phyloP scores from a whole-genome alignment of 352 stramenopile species.

The Phytophthora tubulina region DNA sequence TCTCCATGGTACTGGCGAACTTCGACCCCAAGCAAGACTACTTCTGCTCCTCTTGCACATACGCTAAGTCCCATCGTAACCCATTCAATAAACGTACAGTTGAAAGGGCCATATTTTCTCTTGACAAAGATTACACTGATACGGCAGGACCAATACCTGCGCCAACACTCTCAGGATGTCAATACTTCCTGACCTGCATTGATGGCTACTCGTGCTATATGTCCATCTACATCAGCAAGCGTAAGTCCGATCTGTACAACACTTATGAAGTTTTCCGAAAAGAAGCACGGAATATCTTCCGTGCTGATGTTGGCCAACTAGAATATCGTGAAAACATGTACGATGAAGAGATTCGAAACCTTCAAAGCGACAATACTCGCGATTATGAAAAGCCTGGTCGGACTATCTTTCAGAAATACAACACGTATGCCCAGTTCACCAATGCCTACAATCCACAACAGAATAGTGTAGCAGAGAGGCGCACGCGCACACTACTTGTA shows the following conservation, averaged over 20 bases:
- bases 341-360: too few species aligned
- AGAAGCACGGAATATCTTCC: background rate
- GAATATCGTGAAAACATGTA: too few species aligned
- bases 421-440: too few species aligned
- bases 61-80: conserved; percentile 5
- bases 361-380: too few species aligned
- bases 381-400: too few species aligned
- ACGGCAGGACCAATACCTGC: conserved; percentile 21
- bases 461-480: conserved; percentile 1
- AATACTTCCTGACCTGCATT: conserved; percentile 35
- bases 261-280: background rate
- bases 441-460: background rate
- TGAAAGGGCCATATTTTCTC: conserved; percentile 27
- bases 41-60: conserved; percentile 25
- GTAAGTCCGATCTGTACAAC: background rate
- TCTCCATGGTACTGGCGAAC: conserved; percentile 2
- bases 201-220: conserved; percentile 32
- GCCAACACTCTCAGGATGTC: conserved; percentile 15
- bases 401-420: too few species aligned
- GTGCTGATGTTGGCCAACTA: too few species aligned
- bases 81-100: conserved; percentile 26
- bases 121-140: conserved; percentile 31
- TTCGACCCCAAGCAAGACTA: conserved; percentile 13
- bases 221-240: conserved; percentile 27
- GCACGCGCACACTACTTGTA: background rate